phyloP scores from a whole-genome alignment of 352 stramenopile species.

The Globisporangium iwayamae region DNA sequence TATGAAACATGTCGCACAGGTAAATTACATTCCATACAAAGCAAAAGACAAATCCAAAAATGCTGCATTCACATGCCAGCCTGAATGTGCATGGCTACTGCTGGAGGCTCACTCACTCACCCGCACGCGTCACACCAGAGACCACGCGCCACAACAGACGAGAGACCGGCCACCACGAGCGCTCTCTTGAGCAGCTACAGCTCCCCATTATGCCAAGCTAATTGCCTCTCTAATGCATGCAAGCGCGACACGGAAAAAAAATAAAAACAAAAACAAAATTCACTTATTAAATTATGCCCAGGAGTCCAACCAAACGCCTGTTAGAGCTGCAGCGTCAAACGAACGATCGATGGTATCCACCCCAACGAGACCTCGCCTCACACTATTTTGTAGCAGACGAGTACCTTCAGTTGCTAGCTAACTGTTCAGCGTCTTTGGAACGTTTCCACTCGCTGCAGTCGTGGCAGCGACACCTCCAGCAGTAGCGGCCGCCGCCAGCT shows the following conservation, averaged over 20 bases:
- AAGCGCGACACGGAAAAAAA: not conserved
- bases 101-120: no score
- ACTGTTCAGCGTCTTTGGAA: not conserved
- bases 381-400: not conserved
- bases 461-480: not conserved
- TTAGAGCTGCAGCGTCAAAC: not conserved
- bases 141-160: no score
- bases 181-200: not conserved
- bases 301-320: not conserved
- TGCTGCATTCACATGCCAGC: no score
- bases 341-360: not conserved
- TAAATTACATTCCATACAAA: no score
- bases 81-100: no score
- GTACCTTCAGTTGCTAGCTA: not conserved
- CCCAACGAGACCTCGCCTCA: not conserved
- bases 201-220: not conserved
- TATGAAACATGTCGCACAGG: no score
- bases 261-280: not conserved
- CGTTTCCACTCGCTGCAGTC: not conserved
- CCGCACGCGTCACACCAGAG: no score
- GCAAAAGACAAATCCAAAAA: no score
- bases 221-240: no score
- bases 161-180: no score
- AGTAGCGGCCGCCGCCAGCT: not conserved
- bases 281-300: not conserved